phyloP scores from a whole-genome alignment of 805 yeast genomes.

The Candida montana region DNA sequence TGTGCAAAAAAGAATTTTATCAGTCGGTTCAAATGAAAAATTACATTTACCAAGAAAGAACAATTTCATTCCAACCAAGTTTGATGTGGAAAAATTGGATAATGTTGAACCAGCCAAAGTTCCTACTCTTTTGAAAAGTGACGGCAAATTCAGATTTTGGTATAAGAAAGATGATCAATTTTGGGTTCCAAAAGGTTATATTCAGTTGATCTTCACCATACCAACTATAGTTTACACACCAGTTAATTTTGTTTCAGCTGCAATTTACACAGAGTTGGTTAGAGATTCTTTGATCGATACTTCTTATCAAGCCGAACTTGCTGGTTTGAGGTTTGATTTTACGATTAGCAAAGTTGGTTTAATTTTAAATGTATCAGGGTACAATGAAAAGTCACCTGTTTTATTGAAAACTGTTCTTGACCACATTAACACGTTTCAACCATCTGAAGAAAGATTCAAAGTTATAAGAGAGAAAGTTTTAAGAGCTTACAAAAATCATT shows the following conservation, averaged over 20 bases:
- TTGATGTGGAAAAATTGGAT: conserved; percentile 47
- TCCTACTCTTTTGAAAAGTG: conserved; percentile 57
- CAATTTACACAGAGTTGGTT: conserved; percentile 62
- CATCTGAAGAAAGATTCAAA: conserved; percentile 56
- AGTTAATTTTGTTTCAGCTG: conserved; percentile 48
- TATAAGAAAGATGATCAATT: conserved; percentile 85
- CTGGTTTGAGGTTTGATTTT: conserved; percentile 61
- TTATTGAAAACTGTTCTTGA: conserved; percentile 57
- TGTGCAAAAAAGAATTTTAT: conserved; percentile 31
- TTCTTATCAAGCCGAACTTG: conserved; percentile 79
- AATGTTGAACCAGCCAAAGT: conserved; percentile 34
- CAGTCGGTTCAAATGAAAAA: conserved; percentile 26
- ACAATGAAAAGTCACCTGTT: conserved; percentile 70
- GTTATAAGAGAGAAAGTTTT: conserved; percentile 57
- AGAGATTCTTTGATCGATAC: conserved; percentile 72
- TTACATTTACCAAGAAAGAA: conserved; percentile 68
- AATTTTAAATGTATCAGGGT: conserved; percentile 65
- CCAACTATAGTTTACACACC: conserved; percentile 63
- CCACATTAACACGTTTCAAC: conserved; percentile 44
- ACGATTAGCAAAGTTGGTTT: conserved; percentile 65
- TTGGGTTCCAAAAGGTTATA: conserved; percentile 79
- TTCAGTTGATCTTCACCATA: conserved; percentile 56
- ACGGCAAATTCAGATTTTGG: conserved; percentile 62
- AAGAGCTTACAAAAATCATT: conserved; percentile 63
- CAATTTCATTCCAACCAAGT: conserved; percentile 76